Conservation (phyloP, 1,139 yeast species). For the Starmera stellimalicola region DNA sequence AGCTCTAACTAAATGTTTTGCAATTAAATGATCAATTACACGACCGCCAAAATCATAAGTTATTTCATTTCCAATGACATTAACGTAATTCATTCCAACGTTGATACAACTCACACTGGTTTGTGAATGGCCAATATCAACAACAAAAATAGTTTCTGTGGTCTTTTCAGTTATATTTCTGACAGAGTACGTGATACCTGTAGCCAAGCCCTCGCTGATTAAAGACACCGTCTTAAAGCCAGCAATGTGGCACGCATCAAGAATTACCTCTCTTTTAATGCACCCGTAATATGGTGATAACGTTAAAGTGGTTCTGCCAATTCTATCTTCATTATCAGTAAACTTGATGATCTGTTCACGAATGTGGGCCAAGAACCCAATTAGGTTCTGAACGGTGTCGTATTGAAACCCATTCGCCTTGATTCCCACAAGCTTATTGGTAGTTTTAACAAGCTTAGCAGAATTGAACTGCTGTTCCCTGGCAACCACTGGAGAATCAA, state of each 20-base stretch:
- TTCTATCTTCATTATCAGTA: slow-evolving; percentile 5
- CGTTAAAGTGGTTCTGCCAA: slow-evolving; percentile 3
- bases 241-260: background rate
- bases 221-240: slow-evolving; percentile 1
- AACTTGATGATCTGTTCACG: slow-evolving; percentile 86
- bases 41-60: slow-evolving; percentile 2
- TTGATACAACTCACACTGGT: background rate
- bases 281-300: background rate
- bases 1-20: background rate
- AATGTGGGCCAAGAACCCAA: slow-evolving; percentile 1
- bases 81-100: background rate
- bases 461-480: slow-evolving; percentile 1
- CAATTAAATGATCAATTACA: slow-evolving; percentile 1
- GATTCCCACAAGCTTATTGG: background rate
- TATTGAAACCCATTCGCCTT: background rate
- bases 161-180: background rate
- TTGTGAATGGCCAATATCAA: slow-evolving; percentile 4
- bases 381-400: background rate
- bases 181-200: slow-evolving; percentile 1
- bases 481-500: background rate
- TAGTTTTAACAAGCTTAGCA: background rate
- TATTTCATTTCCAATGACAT: background rate
- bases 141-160: background rate
- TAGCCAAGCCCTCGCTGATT: slow-evolving; percentile 1
- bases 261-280: background rate